Evolutionary conservation across 2,329 filamentous ascomycete genomes (phyloP).

Genomic region (Aspergillus tanneri): DNA sequence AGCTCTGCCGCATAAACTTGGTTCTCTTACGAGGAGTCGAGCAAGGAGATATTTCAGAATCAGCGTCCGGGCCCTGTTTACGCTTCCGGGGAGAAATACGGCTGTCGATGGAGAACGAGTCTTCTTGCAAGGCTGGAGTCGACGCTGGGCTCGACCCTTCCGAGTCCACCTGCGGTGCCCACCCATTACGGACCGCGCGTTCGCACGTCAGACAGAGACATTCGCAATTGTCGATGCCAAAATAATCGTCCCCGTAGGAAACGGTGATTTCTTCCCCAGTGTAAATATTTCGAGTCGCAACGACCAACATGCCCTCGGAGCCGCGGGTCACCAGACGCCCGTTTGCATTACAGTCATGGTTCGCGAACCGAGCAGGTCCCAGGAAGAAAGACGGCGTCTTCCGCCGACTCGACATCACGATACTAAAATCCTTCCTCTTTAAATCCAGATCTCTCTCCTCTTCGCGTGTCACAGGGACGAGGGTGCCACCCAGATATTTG

Average conservation of each 20-base stretch:
- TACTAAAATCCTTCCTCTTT: conserved; percentile 90
- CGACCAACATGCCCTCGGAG: conserved; percentile 83
- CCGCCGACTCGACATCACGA: conserved; percentile 88
- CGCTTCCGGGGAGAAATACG: conserved; percentile 29
- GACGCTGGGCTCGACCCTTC: conserved; percentile 38
- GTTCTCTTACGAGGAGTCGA: conserved; percentile 34
- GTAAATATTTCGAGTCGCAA: conserved; percentile 77
- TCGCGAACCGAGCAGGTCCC: conserved; percentile 91
- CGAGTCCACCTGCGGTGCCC: conserved; percentile 57
- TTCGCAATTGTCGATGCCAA: conserved; percentile 91
- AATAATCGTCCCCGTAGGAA: conserved; percentile 93
- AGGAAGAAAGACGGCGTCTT: conserved; percentile 91
- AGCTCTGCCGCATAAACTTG: conserved; percentile 36
- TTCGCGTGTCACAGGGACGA: conserved; percentile 87
- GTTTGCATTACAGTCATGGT: conserved; percentile 95
- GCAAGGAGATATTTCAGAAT: conserved; percentile 26
- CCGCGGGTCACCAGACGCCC: conserved; percentile 81
- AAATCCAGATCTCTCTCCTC: conserved; percentile 80
- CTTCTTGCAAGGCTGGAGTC: conserved; percentile 32
- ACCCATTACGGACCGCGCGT: conserved; percentile 71
- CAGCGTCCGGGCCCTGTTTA: conserved; percentile 26
- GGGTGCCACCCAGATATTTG: conserved; percentile 86
- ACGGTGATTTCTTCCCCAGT: conserved; percentile 95
- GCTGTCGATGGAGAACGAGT: conserved; percentile 20
- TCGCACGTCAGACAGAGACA: conserved; percentile 92